These are phyloP conservation scores for Colletotrichum sidae DNA, from an alignment of 2,329 filamentous ascomycete species.

Conservation along the genomic window DNA sequence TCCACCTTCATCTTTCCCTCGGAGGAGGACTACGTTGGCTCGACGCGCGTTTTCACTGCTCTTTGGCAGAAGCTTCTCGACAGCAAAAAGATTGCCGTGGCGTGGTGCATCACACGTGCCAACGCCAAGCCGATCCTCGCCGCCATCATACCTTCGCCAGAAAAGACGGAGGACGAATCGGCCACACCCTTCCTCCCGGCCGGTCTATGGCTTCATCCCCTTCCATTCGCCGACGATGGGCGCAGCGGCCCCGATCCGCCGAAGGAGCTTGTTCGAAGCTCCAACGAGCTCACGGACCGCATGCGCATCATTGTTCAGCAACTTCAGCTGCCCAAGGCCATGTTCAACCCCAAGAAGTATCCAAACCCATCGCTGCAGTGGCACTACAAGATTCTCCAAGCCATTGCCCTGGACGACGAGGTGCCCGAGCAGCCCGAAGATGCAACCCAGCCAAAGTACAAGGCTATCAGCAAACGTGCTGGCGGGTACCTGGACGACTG, in stretches of 20 bases:
- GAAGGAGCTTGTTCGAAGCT: constrained; percentile 63
- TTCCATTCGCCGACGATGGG: constrained; percentile 92
- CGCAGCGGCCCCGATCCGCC: constrained; percentile 78
- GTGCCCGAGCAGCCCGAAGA: constrained; percentile 80
- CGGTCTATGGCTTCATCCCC: constrained; percentile 87
- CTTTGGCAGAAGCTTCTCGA: constrained; percentile 87
- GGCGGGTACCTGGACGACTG: constrained; percentile 84
- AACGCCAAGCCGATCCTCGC: constrained; percentile 85
- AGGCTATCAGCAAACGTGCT: constrained; percentile 89
- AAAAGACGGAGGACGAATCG: constrained; percentile 71
- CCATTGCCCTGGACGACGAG: constrained; percentile 91
- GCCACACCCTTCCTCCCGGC: constrained; percentile 80
- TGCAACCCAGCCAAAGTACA: constrained; percentile 84
- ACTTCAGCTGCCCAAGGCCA: constrained; percentile 85
- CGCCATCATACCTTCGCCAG: constrained; percentile 82
- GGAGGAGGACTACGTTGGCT: constrained; percentile 90
- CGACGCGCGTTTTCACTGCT: constrained; percentile 91
- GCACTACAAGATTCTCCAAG: constrained; percentile 96
- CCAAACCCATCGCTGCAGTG: constrained; percentile 94
- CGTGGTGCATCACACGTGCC: constrained; percentile 87
- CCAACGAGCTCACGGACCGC: constrained; percentile 79
- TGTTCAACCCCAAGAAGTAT: constrained; percentile 87
- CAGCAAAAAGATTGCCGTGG: constrained; percentile 83
- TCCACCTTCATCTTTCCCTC: constrained; percentile 95
- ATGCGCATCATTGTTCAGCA: constrained; percentile 89